Evolutionary conservation across 106 monocot species (phyloP).

Genomic region (Ottelia alismoides): DNA sequence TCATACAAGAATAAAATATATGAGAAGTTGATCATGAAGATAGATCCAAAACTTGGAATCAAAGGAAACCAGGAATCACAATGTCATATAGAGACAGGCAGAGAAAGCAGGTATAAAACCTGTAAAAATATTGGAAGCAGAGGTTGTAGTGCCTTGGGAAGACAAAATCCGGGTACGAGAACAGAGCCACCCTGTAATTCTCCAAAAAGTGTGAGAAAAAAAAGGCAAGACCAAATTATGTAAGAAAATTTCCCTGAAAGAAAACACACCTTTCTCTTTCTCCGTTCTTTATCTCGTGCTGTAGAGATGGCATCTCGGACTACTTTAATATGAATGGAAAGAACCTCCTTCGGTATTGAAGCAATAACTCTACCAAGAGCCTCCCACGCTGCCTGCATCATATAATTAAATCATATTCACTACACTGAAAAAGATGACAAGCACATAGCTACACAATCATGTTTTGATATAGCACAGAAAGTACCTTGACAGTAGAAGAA

Average conservation of each 20-base stretch:
- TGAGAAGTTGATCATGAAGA: no score
- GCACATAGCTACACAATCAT: background rate
- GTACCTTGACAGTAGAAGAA: conserved; percentile 62
- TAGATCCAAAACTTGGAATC: no score
- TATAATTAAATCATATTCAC: background rate
- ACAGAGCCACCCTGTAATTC: conserved; percentile 62
- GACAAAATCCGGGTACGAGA: conserved; percentile 90
- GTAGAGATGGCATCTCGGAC: conserved; percentile 99
- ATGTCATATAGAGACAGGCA: background rate
- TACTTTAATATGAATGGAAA: conserved; percentile 71
- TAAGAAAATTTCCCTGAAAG: no score
- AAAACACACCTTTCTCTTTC: conserved; percentile 86
- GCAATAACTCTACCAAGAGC: conserved; percentile 79
- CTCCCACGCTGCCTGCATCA: conserved; percentile 68
- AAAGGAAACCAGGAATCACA: background rate
- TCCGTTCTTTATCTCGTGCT: conserved; percentile 89
- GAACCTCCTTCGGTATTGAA: conserved; percentile 80
- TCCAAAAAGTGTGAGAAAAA: background rate
- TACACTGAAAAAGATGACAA: background rate
- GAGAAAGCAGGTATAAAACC: conserved; percentile 21
- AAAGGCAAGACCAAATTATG: no score
- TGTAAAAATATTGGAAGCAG: conserved; percentile 94
- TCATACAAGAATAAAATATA: no score
- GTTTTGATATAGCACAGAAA: background rate
- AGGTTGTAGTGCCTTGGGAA: conserved; percentile 97